These are phyloP conservation scores for Zygoascus sp. DNA, from an alignment of 1,139 yeast genomes.

Conservation along the genomic window DNA sequence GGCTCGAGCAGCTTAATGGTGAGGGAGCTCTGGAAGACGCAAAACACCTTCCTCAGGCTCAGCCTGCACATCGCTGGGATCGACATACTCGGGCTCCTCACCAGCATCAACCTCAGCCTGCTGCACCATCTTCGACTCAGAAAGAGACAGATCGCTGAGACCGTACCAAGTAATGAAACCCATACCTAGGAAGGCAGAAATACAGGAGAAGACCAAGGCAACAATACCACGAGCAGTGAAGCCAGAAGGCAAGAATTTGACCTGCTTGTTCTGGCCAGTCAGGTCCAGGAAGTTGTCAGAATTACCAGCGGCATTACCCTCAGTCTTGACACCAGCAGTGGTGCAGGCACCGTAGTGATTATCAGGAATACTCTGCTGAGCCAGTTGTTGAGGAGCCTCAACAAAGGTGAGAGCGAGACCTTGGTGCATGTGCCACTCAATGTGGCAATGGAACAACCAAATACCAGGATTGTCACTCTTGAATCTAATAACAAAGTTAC, in stretches of 20 bases:
- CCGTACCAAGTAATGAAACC: slow-evolving; percentile 76
- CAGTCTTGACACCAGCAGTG: slow-evolving; percentile 44
- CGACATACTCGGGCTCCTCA: slow-evolving; percentile 20
- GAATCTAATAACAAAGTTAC: slow-evolving; percentile 62
- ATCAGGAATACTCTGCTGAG: slow-evolving; percentile 46
- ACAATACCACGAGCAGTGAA: slow-evolving; percentile 88
- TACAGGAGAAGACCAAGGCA: slow-evolving; percentile 74
- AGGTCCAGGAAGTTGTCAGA: slow-evolving; percentile 57
- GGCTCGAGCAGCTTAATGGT: not conserved
- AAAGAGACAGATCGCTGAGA: slow-evolving; percentile 49
- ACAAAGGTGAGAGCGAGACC: slow-evolving; percentile 72
- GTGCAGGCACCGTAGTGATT: slow-evolving; percentile 59
- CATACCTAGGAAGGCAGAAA: slow-evolving; percentile 78
- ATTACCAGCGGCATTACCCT: slow-evolving; percentile 89
- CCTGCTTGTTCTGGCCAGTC: slow-evolving; percentile 67
- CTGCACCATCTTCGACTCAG: slow-evolving; percentile 24
- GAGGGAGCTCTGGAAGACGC: not conserved
- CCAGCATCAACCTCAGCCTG: slow-evolving; percentile 23
- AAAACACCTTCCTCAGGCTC: not conserved
- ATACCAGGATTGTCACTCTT: slow-evolving; percentile 84
- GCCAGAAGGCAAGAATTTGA: slow-evolving; percentile 64
- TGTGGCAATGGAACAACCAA: slow-evolving; percentile 92
- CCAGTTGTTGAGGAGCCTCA: slow-evolving; percentile 67
- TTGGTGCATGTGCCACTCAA: slow-evolving; percentile 90
- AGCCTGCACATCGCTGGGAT: slow-evolving; percentile 21